A percentile compares a stretch with the other conserved stretches of the same genome.
Evolutionary conservation across 257 asterid genomes (phyloP).

Genomic region (Solanum dulcamara): DNA sequence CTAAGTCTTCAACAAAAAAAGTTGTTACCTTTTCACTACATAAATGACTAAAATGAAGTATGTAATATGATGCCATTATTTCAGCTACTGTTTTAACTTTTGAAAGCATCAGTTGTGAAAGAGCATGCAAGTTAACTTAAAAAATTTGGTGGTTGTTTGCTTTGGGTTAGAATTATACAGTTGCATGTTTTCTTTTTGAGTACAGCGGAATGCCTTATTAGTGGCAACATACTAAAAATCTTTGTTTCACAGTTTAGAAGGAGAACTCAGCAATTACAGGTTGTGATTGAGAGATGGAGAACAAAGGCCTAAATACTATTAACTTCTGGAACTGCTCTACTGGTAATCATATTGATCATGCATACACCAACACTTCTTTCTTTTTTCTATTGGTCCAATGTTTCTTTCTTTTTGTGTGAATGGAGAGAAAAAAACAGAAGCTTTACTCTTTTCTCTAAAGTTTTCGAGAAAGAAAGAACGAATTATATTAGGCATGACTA

Average conservation of each 20-base stretch:
- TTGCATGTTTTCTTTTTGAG: not conserved
- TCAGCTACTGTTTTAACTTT: not conserved
- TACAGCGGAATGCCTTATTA: not conserved
- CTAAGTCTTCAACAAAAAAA: not conserved
- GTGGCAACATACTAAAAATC: not conserved
- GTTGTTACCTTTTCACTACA: not conserved
- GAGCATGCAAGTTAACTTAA: not conserved
- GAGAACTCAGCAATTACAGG: conserved; percentile 42
- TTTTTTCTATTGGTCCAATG: not conserved
- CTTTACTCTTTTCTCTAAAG: not conserved
- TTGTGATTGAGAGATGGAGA: conserved; percentile 66
- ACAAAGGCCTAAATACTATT: conserved; percentile 17
- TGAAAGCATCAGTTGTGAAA: not conserved
- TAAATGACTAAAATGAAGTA: not conserved
- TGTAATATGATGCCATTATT: not conserved
- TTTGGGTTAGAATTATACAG: not conserved
- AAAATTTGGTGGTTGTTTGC: not conserved
- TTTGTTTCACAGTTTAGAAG: conserved; percentile 38
- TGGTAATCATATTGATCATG: not conserved
- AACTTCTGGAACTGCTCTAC: not conserved
- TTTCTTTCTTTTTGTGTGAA: not conserved
- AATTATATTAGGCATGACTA: not conserved
- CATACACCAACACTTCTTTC: not conserved
- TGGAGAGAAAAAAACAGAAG: not conserved
- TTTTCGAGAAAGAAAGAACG: not conserved